A percentile compares a stretch with the other conserved stretches of the same genome.
phyloP scores from a whole-genome alignment of 164 flowering plant species.

The Berberis thunbergii region DNA sequence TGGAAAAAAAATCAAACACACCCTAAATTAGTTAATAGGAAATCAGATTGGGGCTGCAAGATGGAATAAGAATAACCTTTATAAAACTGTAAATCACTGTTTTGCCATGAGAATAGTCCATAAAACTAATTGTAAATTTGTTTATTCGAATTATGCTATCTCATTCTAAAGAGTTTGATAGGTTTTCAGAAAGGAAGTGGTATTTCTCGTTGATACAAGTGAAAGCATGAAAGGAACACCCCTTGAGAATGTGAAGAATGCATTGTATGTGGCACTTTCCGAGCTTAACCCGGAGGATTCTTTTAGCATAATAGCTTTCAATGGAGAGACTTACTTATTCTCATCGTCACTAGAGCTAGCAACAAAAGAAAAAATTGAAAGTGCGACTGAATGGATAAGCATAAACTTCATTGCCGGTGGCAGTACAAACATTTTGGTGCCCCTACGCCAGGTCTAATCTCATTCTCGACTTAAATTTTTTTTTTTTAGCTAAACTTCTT shows the following conservation, averaged over 20 bases:
- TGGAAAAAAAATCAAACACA: too few relatives aligned
- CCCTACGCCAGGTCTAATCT: slow-evolving; percentile 57
- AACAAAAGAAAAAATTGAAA: slow-evolving; percentile 49
- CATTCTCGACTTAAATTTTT: neutral
- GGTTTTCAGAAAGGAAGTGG: slow-evolving; percentile 71
- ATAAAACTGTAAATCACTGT: too few relatives aligned
- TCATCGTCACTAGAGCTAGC: slow-evolving; percentile 70
- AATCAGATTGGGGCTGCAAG: too few relatives aligned
- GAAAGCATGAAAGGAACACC: slow-evolving; percentile 80
- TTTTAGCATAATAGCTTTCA: slow-evolving; percentile 78
- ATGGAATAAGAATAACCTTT: neutral
- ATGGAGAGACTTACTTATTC: slow-evolving; percentile 43
- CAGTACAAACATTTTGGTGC: slow-evolving; percentile 58
- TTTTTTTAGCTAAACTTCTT: too few relatives aligned
- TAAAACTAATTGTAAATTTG: neutral
- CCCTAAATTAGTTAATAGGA: too few relatives aligned
- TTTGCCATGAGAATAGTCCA: neutral
- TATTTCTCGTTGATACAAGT: slow-evolving; percentile 81
- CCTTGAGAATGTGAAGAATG: slow-evolving; percentile 54
- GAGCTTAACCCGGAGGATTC: slow-evolving; percentile 55
- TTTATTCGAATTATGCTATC: slow-evolving; percentile 2
- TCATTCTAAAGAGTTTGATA: slow-evolving; percentile 19
- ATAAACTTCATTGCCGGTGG: slow-evolving; percentile 55
- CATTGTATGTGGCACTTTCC: slow-evolving; percentile 42
- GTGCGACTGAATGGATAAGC: slow-evolving; percentile 61